Conservation (phyloP, 139 green algal genomes). For the Penium margaritaceum region DNA sequence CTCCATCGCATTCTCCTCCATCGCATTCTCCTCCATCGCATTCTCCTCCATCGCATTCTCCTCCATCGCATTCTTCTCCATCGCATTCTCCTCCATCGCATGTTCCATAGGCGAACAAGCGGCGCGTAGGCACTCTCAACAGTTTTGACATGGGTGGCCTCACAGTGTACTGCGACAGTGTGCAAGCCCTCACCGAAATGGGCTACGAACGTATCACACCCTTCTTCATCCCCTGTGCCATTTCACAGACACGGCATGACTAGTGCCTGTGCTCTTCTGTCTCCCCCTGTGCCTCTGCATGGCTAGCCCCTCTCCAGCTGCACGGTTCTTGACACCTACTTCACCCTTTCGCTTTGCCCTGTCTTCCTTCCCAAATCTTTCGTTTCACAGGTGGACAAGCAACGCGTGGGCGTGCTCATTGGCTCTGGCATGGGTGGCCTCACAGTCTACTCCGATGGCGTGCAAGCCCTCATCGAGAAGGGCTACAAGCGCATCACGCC, state of each 20-base stretch:
- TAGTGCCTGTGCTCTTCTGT: no score
- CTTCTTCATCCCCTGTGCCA: no score
- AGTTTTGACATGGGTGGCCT: slow-evolving; percentile 87
- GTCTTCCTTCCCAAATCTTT: not conserved
- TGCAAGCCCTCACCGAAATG: no score
- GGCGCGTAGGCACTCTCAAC: slow-evolving; percentile 75
- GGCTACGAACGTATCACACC: no score
- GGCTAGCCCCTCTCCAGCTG: no score
- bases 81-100: no score
- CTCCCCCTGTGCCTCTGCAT: no score
- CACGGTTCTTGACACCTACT: not conserved
- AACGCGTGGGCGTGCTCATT: slow-evolving; percentile 75
- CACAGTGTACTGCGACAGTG: slow-evolving; percentile 76
- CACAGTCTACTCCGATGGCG: slow-evolving; percentile 77
- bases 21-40: no score
- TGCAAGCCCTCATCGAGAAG: slow-evolving; percentile 74
- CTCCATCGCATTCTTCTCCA: not conserved
- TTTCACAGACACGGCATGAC: no score
- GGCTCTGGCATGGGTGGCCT: slow-evolving; percentile 88
- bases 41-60: no score
- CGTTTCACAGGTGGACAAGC: slow-evolving; percentile 72
- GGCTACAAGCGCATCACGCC: slow-evolving; percentile 93
- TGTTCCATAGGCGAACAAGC: slow-evolving; percentile 68
- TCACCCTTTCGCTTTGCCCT: not conserved
- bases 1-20: no score